phyloP scores from a whole-genome alignment of 108 stramenopile species.

The Nannochloropsis salina region DNA sequence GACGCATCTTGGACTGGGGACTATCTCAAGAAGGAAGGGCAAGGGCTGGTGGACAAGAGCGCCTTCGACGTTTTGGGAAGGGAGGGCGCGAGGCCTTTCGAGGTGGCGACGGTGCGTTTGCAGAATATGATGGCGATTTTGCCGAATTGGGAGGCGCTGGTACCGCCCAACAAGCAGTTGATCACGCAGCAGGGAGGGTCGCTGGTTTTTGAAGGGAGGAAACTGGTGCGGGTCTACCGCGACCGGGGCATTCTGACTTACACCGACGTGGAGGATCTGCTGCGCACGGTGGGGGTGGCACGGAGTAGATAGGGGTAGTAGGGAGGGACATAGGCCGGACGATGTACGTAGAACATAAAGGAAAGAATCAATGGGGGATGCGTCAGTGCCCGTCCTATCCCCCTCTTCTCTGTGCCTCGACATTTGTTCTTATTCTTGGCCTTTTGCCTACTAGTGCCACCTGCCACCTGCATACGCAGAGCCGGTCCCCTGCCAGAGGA shows the following conservation, averaged over 20 bases:
- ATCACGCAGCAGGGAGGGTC: conserved; percentile 47
- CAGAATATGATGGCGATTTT: conserved; percentile 47
- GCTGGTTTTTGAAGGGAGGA: not conserved
- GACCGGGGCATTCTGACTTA: conserved; percentile 41
- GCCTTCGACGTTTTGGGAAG: conserved; percentile 44
- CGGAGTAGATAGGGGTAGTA: not conserved
- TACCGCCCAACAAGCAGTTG: conserved; percentile 44
- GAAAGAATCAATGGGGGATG: too few species aligned
- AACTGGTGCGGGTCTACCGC: not conserved
- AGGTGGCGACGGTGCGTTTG: conserved; percentile 42
- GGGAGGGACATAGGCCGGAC: not conserved
- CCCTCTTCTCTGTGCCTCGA: not conserved
- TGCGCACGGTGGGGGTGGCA: conserved; percentile 34
- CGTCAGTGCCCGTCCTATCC: not conserved
- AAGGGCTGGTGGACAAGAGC: conserved; percentile 41
- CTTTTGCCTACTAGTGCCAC: not conserved
- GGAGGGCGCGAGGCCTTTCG: conserved; percentile 41
- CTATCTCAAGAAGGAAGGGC: not conserved
- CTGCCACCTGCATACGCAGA: not conserved
- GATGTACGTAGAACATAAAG: too few species aligned
- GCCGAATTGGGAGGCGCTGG: conserved; percentile 37
- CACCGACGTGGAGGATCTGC: conserved; percentile 39
- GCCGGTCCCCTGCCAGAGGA: too few species aligned
- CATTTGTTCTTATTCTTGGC: not conserved
- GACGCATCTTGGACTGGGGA: conserved; percentile 39